Conservation (phyloP, 2,329 filamentous ascomycete genomes). For the Penicillium occitanis region DNA sequence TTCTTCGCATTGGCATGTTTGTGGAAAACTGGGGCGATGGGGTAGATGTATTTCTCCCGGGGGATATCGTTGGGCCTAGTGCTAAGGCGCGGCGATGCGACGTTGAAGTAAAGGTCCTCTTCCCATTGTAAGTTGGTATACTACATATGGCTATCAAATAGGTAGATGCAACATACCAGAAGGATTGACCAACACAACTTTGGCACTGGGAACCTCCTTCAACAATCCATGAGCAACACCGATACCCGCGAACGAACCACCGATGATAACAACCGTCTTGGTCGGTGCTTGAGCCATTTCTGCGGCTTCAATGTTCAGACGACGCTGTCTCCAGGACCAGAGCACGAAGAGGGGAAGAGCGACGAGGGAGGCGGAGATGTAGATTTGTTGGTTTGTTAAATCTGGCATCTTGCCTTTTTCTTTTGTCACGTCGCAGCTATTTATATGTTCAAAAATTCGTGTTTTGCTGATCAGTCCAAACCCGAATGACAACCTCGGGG, state of each 20-base stretch:
- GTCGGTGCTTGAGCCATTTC: slow-evolving; percentile 12
- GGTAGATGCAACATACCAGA: slow-evolving; percentile 26
- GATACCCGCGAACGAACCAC: slow-evolving; percentile 34
- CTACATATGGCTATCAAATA: too few relatives aligned
- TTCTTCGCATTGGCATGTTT: slow-evolving; percentile 42
- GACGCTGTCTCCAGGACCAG: slow-evolving; percentile 17
- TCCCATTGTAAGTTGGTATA: too few relatives aligned
- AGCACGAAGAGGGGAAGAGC: slow-evolving; percentile 13
- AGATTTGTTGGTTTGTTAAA: background rate
- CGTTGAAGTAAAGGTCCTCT: slow-evolving; percentile 52
- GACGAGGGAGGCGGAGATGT: slow-evolving; percentile 3
- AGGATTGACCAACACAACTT: slow-evolving; percentile 54
- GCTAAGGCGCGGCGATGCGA: slow-evolving; percentile 52
- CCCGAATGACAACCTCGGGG: background rate
- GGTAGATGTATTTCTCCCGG: slow-evolving; percentile 31
- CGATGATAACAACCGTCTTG: slow-evolving; percentile 32
- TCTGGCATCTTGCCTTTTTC: background rate
- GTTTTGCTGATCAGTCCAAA: background rate
- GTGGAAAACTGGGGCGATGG: slow-evolving; percentile 49
- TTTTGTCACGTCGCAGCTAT: background rate
- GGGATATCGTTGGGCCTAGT: slow-evolving; percentile 40
- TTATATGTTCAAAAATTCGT: background rate
- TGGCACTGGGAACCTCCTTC: slow-evolving; percentile 35
- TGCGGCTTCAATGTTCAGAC: slow-evolving; percentile 2
- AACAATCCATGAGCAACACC: slow-evolving; percentile 33